Conservation (phyloP, 1,139 yeast genomes). For the Scheffersomyces lignicola region DNA sequence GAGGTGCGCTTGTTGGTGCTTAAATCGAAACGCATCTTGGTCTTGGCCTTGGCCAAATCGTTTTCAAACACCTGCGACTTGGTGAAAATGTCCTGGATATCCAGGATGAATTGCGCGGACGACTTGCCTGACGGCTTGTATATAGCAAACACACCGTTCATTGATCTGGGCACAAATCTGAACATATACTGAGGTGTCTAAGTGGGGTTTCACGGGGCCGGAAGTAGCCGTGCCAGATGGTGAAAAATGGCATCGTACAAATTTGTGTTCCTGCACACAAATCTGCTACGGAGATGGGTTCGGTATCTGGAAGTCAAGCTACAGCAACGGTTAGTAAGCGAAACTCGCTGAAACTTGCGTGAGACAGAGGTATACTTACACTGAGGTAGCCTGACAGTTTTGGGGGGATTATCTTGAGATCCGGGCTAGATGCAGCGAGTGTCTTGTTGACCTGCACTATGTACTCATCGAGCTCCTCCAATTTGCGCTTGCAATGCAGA, state of each 20-base stretch:
- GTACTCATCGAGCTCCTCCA: conserved; percentile 46
- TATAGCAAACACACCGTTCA: conserved; percentile 94
- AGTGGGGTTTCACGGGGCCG: too few species aligned
- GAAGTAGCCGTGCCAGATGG: too few species aligned
- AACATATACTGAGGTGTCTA: conserved; percentile 12
- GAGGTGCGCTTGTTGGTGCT: conserved; percentile 50
- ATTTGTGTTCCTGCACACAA: too few species aligned
- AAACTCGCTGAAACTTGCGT: background rate
- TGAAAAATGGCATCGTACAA: too few species aligned
- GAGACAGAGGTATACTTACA: conserved; percentile 26
- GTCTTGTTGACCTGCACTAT: conserved; percentile 40
- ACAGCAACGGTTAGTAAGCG: conserved; percentile 8
- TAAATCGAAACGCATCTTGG: conserved; percentile 32
- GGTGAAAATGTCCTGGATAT: conserved; percentile 63
- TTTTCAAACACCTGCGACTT: conserved; percentile 57
- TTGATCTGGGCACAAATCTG: conserved; percentile 18
- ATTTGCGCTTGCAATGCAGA: conserved; percentile 25
- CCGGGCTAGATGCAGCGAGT: conserved; percentile 15
- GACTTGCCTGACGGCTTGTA: conserved; percentile 87
- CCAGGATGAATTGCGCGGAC: conserved; percentile 70
- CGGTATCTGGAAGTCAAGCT: conserved; percentile 50
- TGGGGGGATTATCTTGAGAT: conserved; percentile 53
- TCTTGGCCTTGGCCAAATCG: conserved; percentile 47
- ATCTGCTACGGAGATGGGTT: too few species aligned
- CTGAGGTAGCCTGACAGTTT: conserved; percentile 62